phyloP scores from a whole-genome alignment of 2,329 filamentous ascomycete species.

The Cladosporium phlei region DNA sequence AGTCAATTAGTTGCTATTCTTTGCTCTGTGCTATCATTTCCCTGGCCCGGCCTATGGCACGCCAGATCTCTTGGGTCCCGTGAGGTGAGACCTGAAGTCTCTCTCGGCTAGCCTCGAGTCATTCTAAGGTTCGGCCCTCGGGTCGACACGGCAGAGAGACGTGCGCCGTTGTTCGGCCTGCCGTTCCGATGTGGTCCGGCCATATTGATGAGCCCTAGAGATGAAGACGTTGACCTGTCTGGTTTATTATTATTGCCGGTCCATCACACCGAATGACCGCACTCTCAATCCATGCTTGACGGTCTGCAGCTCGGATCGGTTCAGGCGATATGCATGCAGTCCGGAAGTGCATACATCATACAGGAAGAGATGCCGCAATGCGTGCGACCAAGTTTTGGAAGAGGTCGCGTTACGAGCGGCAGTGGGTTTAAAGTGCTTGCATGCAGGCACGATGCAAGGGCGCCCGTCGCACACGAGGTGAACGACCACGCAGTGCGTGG shows the following conservation, averaged over 20 bases:
- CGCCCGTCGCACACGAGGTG: constrained; percentile 2
- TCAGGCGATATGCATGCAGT: constrained; percentile 18
- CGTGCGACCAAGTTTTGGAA: constrained; percentile 3
- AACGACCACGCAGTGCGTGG: constrained; percentile 17
- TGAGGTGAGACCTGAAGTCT: not conserved
- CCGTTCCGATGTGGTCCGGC: too few species aligned
- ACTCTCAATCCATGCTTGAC: not conserved
- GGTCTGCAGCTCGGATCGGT: not conserved
- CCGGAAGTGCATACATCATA: constrained; percentile 19
- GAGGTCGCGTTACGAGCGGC: constrained; percentile 13
- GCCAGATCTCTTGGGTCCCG: too few species aligned
- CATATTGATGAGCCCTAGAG: too few species aligned
- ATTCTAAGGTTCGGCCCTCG: constrained; percentile 13
- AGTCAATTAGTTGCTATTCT: constrained; percentile 13
- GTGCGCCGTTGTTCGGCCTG: too few species aligned
- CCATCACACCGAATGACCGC: too few species aligned
- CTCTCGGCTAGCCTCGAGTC: not conserved
- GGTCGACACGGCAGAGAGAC: constrained; percentile 9
- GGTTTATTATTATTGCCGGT: too few species aligned
- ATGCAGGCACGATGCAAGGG: constrained; percentile 21
- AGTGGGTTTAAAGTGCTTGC: too few species aligned
- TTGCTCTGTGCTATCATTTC: too few species aligned
- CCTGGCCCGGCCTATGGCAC: constrained; percentile 11
- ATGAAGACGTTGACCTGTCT: too few species aligned
- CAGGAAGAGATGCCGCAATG: not conserved